Evolutionary conservation across 2,329 filamentous ascomycete species (phyloP).

Genomic region (Exserohilum turcica): DNA sequence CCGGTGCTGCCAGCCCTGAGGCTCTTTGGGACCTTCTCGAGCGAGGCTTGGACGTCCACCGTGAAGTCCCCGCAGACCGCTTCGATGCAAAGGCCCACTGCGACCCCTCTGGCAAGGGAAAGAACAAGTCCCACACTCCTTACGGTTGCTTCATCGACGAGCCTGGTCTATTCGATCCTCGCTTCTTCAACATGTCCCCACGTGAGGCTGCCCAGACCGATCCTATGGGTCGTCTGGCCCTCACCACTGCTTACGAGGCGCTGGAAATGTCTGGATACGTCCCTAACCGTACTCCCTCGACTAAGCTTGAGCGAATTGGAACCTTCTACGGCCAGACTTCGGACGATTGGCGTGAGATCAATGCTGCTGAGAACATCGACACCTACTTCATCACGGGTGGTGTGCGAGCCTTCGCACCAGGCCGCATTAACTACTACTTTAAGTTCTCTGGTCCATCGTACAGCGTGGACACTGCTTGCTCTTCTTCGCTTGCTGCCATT

Average conservation of each 20-base stretch:
- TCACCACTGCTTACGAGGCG: conserved; percentile 80
- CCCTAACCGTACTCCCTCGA: conserved; percentile 71
- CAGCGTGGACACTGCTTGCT: conserved; percentile 79
- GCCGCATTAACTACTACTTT: conserved; percentile 77
- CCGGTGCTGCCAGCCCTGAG: conserved; percentile 72
- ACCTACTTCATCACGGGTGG: conserved; percentile 70
- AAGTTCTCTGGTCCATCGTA: conserved; percentile 75
- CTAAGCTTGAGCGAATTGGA: conserved; percentile 67
- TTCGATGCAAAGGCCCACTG: conserved; percentile 74
- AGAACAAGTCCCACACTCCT: conserved; percentile 77
- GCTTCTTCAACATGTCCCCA: conserved; percentile 87
- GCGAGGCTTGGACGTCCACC: conserved; percentile 75
- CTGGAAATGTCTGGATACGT: conserved; percentile 81
- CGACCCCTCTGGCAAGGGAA: conserved; percentile 72
- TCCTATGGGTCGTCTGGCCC: conserved; percentile 76
- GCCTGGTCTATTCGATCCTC: conserved; percentile 77
- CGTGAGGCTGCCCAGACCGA: conserved; percentile 80
- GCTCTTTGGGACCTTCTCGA: conserved; percentile 76
- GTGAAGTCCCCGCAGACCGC: conserved; percentile 69
- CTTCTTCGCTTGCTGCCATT: conserved; percentile 73
- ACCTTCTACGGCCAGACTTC: conserved; percentile 77
- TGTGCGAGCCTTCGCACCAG: conserved; percentile 64
- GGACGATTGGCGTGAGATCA: conserved; percentile 78
- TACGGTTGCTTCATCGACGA: conserved; percentile 78
- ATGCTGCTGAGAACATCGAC: conserved; percentile 72